Base-by-base conservation (phyloP, 2,329 filamentous ascomycete species). In the Pezicula rhizophila region DNA sequence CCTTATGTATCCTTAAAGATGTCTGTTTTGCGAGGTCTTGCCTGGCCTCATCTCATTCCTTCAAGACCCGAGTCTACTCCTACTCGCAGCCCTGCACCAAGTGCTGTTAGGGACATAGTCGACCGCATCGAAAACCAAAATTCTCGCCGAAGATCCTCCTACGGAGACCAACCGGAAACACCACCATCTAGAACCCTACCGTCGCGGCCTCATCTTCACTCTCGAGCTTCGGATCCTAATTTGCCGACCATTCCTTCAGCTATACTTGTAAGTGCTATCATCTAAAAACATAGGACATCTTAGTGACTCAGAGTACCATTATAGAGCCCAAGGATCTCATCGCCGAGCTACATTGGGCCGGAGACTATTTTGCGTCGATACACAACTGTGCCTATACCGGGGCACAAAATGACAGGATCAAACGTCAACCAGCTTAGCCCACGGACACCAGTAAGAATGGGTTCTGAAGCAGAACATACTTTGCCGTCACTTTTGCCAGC, bases 1-100 rank as follows among this genome's bases (percentile, higher is more conserved):
- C n/a, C 20, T 17, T 17, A 53, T 52, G 45, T 49, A 54, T 50
- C n/a, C 1, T 34, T 54, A 54, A 51, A 15, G 20, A 56, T 56
- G 53, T 42, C 46, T 25, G 41, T 26, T 15, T 45, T 48, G 23
- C 39, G 46, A 43, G 42, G 46, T 28, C 46, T 51, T 34, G 28
- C 43, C 35, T 54, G 51, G 52, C 49, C 50, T 44, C 51, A 50
- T 43, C 42, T 48, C 15, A 41, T 49, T 33, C 40, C 46, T 40
- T n/a, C 50, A 33, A 26, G 43, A 8, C 45, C 48, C 20, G 45
- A 43, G 17, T 35, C 35, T 18, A 5, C 28, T 23, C 18, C 42
- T 18, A 38, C 10, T 20, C 31, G 7, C n/a, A 8, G 23, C 20
- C 39, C 39, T 8, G 41, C 37, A 35, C 34, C 38, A 34, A 31